Percentiles rank a stretch among this genome's conserved stretches.
These are phyloP conservation scores for Chaetothyriales sp. DNA, from an alignment of 2,329 filamentous ascomycete species.

Conservation along the genomic window DNA sequence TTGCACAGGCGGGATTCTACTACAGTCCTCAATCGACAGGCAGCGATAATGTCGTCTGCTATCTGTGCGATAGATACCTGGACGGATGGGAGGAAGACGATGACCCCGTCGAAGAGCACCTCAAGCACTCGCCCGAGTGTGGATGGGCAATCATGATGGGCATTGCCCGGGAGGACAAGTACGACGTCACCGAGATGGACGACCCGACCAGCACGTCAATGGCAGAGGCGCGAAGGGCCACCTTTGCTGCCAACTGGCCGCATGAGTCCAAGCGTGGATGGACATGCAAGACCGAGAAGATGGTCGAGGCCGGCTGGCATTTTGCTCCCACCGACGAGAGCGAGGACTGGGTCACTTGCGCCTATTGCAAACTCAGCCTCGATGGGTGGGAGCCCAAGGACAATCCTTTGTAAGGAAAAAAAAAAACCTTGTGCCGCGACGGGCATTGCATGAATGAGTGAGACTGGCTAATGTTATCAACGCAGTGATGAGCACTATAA, in stretches of 20 bases:
- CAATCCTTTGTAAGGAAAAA: slow-evolving; percentile 71
- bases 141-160: slow-evolving; percentile 67
- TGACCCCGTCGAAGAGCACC: slow-evolving; percentile 67
- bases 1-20: slow-evolving; percentile 83
- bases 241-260: slow-evolving; percentile 75
- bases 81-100: slow-evolving; percentile 88
- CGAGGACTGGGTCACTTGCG: slow-evolving; percentile 78
- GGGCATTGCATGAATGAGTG: no score
- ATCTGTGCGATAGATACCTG: slow-evolving; percentile 66
- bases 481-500: slow-evolving; percentile 68
- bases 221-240: slow-evolving; percentile 61
- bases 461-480: background rate
- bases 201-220: slow-evolving; percentile 61
- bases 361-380: slow-evolving; percentile 76
- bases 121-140: slow-evolving; percentile 67
- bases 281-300: slow-evolving; percentile 80
- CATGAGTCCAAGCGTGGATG: slow-evolving; percentile 77
- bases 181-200: slow-evolving; percentile 46
- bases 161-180: slow-evolving; percentile 44
- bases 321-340: slow-evolving; percentile 73
- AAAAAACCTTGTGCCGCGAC: no score
- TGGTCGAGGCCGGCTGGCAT: slow-evolving; percentile 86
- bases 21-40: slow-evolving; percentile 61
- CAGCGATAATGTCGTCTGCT: slow-evolving; percentile 81
- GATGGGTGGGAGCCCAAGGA: slow-evolving; percentile 93